Evolutionary conservation across 75 land plant genomes (phyloP), one percentile per base, ranked within the genome.

Genomic region (Cryptomeria japonica): DNA sequence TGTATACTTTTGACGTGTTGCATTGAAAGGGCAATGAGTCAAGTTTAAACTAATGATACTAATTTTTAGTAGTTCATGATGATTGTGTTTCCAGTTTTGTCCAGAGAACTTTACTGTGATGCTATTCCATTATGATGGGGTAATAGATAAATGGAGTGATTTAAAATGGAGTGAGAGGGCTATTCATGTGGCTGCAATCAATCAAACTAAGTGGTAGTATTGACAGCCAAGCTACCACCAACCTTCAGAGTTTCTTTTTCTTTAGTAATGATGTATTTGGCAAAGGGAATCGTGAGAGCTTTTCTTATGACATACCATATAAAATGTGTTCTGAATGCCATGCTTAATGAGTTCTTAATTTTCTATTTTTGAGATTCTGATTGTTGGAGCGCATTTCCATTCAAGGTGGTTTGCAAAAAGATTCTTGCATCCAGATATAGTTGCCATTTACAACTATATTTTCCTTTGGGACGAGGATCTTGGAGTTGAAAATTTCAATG

Each of bases 41-140:
- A n/a, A 32, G 72, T 68, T 46, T 56, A 32, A 32, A 31, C 2
- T 51, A 13, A 51, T 51, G 55, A 51, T 51, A 51, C 55, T 58
- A 41, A 38, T 61, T 5, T 39, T 12, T 73, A 64, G 58, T 68
- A 53, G 51, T 68, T 86, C 38, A 16, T 49, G 19, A 41, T 34
- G 15, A 53, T 49, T 82, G 6, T 64, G 37, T 32, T 83, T 41
- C 55, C 91, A 95, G 97, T 95, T 95, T 86, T 92, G 90, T 16
- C 85, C 87, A 56, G 49, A 83, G 42, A 91, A 92, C 83, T 95
- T 94, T 91, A 89, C 92, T 0, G 73, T 95, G 32, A 92, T 95
- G 91, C 91, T 94, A 72, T 95, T 95, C 86, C 97, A 95, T 83
- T 95, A 95, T 86, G 97, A 95, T 87, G 97, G 97, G 39, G 90